These are phyloP conservation scores for Ceratocystis cacaofunesta DNA, from an alignment of 2,329 filamentous ascomycete genomes.

Conservation along the genomic window DNA sequence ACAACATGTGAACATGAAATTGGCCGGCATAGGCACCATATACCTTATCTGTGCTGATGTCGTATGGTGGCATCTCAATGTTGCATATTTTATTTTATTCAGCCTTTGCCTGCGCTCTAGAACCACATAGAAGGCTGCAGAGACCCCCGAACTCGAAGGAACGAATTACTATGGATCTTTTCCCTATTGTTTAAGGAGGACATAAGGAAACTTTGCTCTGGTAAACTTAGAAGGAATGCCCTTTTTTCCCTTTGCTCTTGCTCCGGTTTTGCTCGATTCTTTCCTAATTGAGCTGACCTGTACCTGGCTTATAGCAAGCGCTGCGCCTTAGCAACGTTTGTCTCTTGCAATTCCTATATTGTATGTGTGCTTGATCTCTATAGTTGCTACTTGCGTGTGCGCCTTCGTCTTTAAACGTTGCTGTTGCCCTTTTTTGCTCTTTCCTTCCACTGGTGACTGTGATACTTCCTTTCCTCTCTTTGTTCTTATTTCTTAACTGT, in stretches of 20 bases:
- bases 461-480: background rate
- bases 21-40: too few relatives aligned
- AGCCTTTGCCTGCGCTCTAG: background rate
- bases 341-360: background rate
- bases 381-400: background rate
- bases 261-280: conserved; percentile 7
- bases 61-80: too few relatives aligned
- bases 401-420: background rate
- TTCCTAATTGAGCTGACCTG: background rate
- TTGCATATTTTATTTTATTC: background rate
- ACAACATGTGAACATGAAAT: background rate
- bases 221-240: background rate
- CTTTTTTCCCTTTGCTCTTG: background rate
- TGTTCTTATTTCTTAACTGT: background rate
- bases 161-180: conserved; percentile 1
- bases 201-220: background rate
- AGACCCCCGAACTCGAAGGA: background rate
- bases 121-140: background rate
- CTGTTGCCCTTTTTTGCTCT: background rate
- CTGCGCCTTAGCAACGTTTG: background rate
- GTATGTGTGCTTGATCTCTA: background rate
- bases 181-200: background rate
- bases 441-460: background rate
- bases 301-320: background rate
- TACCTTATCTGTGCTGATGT: too few relatives aligned